Conservation (phyloP, 257 asterid species). For the Thymus mandschuricus region DNA sequence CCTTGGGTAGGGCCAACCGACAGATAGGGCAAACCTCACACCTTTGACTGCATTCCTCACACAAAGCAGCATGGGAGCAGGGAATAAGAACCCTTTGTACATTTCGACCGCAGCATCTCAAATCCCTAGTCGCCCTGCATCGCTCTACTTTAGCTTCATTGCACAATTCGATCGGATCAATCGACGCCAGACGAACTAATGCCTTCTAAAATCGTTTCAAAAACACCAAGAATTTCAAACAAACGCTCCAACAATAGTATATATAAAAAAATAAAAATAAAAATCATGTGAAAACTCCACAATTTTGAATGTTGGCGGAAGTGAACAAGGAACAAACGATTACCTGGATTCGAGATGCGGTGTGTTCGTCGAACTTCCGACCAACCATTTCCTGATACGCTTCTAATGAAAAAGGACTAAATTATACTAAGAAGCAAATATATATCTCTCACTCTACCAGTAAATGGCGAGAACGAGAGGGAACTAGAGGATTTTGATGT, state of each 20-base stretch:
- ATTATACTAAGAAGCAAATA: no score
- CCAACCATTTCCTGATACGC: conserved; percentile 45
- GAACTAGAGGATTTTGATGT: no score
- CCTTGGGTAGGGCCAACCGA: conserved; percentile 66
- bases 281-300: neutral
- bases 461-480: no score
- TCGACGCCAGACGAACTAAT: conserved; percentile 67
- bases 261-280: neutral
- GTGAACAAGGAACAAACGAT: conserved; percentile 7
- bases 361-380: conserved; percentile 44
- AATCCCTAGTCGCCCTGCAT: conserved; percentile 95
- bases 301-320: conserved; percentile 6
- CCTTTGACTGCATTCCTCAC: conserved; percentile 93
- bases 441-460: no score
- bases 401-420: no score
- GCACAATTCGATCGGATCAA: conserved; percentile 83
- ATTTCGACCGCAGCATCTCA: conserved; percentile 84
- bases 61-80: conserved; percentile 91
- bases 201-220: conserved; percentile 60
- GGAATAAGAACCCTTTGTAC: conserved; percentile 72
- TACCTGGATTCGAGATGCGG: conserved; percentile 54
- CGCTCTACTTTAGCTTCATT: conserved; percentile 93
- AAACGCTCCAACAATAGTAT: neutral
- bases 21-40: conserved; percentile 95
- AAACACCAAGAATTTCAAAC: conserved; percentile 32